Conservation (phyloP, 805 yeast genomes). For the Yamadazyma sp. region DNA sequence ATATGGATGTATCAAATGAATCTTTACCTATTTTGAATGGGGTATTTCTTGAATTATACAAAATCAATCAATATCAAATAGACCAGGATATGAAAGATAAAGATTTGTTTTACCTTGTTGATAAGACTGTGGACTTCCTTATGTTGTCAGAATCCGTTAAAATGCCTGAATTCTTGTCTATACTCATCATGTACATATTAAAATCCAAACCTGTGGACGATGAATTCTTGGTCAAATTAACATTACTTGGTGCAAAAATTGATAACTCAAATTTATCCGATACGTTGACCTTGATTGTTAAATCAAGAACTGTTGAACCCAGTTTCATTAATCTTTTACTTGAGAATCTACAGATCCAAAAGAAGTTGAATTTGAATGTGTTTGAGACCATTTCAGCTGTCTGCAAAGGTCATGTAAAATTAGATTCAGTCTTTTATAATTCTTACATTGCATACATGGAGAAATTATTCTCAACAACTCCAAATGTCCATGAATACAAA, state of each 20-base stretch:
- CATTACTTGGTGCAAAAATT: constrained; percentile 25
- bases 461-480: constrained; percentile 24
- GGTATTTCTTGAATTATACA: constrained; percentile 13
- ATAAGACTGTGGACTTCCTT: constrained; percentile 6
- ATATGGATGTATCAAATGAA: constrained; percentile 4
- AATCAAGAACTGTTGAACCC: too few relatives aligned
- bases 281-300: constrained; percentile 7
- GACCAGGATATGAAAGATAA: too few relatives aligned
- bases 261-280: constrained; percentile 3
- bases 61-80: constrained; percentile 2
- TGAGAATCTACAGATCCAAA: too few relatives aligned
- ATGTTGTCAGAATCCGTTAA: neutral
- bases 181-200: constrained; percentile 20
- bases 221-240: constrained; percentile 20
- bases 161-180: constrained; percentile 26
- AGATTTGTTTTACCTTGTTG: constrained; percentile 8
- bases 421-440: constrained; percentile 21
- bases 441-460: constrained; percentile 26
- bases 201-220: constrained; percentile 15
- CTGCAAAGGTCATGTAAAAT: too few relatives aligned
- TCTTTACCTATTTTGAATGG: constrained; percentile 5
- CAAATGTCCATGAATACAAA: constrained; percentile 34
- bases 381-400: constrained; percentile 6
- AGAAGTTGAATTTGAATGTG: constrained; percentile 3
- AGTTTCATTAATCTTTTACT: too few relatives aligned